These are phyloP conservation scores for Pichia sp. DNA, from an alignment of 1,139 yeast genomes.

Conservation along the genomic window DNA sequence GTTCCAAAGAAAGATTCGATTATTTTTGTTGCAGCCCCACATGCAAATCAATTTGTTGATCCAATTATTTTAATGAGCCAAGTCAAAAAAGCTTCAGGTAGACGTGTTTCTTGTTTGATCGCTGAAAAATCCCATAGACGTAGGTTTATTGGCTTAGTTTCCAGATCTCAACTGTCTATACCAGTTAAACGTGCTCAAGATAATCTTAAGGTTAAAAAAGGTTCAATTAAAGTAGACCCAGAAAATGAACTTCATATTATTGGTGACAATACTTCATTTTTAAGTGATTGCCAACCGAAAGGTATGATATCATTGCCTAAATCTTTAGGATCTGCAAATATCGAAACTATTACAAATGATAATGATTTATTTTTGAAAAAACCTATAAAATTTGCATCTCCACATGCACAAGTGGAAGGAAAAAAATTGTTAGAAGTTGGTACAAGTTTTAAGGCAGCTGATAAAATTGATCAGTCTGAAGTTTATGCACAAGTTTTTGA, in stretches of 20 bases:
- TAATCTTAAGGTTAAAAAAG: slow-evolving; percentile 40
- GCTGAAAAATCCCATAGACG: slow-evolving; percentile 76
- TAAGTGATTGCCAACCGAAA: slow-evolving; percentile 54
- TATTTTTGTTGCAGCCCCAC: slow-evolving; percentile 95
- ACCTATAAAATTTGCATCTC: slow-evolving; percentile 49
- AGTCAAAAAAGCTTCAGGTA: slow-evolving; percentile 60
- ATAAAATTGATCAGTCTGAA: slow-evolving; percentile 73
- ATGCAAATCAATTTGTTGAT: slow-evolving; percentile 94
- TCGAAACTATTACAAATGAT: slow-evolving; percentile 64
- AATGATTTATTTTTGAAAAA: slow-evolving; percentile 64
- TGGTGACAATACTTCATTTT: slow-evolving; percentile 64
- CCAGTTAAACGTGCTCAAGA: slow-evolving; percentile 94
- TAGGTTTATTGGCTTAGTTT: slow-evolving; percentile 64
- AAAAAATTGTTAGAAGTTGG: slow-evolving; percentile 43
- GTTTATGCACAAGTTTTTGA: slow-evolving; percentile 80
- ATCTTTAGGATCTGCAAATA: slow-evolving; percentile 71
- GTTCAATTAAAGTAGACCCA: slow-evolving; percentile 31
- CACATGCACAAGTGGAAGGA: slow-evolving; percentile 32
- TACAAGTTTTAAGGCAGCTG: slow-evolving; percentile 65
- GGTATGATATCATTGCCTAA: slow-evolving; percentile 77
- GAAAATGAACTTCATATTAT: slow-evolving; percentile 43
- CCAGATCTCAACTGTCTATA: slow-evolving; percentile 71
- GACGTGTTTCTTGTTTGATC: slow-evolving; percentile 77
- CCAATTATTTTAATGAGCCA: slow-evolving; percentile 81
- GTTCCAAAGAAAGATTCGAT: slow-evolving; percentile 82